phyloP scores from a whole-genome alignment of 116 monocot species.

The Iris pallida region DNA sequence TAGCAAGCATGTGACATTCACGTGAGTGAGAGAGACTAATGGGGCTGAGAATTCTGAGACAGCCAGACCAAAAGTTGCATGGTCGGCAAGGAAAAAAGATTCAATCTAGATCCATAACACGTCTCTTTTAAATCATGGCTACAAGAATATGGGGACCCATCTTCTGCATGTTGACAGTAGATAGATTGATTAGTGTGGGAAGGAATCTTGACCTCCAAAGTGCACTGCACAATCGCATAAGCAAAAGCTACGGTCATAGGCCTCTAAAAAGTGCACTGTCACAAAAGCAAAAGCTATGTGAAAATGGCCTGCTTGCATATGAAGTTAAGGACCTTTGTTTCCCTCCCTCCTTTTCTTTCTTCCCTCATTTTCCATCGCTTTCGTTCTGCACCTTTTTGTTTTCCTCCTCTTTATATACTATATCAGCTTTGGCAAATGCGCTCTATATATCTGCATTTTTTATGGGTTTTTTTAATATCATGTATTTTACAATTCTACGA shows the following conservation, averaged over 20 bases:
- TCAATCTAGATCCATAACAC: conserved; percentile 6
- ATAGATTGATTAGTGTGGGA: neutral
- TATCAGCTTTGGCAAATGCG: no score
- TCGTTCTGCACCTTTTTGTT: no score
- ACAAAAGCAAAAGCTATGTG: neutral
- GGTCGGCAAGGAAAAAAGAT: conserved; percentile 4
- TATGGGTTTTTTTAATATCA: no score
- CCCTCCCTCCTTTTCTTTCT: conserved; percentile 3
- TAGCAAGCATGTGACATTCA: no score
- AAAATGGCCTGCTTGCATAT: conserved; percentile 7
- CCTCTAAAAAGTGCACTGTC: neutral
- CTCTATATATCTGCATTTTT: no score
- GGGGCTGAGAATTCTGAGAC: no score
- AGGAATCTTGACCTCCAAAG: conserved; percentile 12
- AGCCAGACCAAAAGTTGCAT: no score
- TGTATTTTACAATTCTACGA: no score
- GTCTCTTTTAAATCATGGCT: neutral
- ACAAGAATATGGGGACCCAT: neutral
- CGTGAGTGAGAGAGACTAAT: no score
- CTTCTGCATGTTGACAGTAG: conserved; percentile 3
- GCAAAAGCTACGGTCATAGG: no score
- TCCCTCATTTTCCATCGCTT: no score
- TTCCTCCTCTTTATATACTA: no score
- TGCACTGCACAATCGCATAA: neutral
- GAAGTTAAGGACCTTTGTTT: conserved; percentile 13